phyloP scores from a whole-genome alignment of 306 rosid genomes.

The Arachis hypogaea region DNA sequence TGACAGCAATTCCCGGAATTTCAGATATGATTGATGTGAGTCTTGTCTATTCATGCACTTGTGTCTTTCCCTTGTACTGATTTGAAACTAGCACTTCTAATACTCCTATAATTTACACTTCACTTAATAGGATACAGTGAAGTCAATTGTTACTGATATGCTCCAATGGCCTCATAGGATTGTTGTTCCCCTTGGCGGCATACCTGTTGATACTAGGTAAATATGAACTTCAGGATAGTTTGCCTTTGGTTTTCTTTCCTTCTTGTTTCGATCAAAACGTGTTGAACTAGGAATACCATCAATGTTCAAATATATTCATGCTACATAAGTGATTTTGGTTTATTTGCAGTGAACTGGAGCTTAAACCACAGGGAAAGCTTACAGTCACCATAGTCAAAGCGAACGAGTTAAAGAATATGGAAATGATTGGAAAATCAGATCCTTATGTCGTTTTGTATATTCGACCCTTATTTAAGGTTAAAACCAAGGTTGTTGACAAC shows the following conservation, averaged over 20 bases:
- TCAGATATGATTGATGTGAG: slow-evolving; percentile 99
- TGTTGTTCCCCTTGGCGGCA: slow-evolving; percentile 86
- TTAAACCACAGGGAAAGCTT: slow-evolving; percentile 92
- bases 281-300: slow-evolving; percentile 13
- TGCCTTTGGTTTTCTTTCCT: not conserved
- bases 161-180: slow-evolving; percentile 97
- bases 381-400: slow-evolving; percentile 69
- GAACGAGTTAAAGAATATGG: slow-evolving; percentile 84
- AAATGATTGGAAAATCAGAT: slow-evolving; percentile 98
- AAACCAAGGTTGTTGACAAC: slow-evolving; percentile 87
- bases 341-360: slow-evolving; percentile 88
- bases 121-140: slow-evolving; percentile 75
- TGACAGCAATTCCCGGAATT: slow-evolving; percentile 94
- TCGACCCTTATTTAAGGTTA: slow-evolving; percentile 81
- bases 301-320: not conserved
- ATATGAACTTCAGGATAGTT: slow-evolving; percentile 26
- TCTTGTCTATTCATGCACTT: slow-evolving; percentile 29
- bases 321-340: not conserved
- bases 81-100: slow-evolving; percentile 28
- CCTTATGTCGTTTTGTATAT: slow-evolving; percentile 78
- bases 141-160: slow-evolving; percentile 82
- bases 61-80: not conserved
- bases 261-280: slow-evolving; percentile 8
- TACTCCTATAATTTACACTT: slow-evolving; percentile 27
- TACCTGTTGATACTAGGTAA: slow-evolving; percentile 84